Evolutionary conservation across 305 asterid genomes (phyloP).

Genomic region (Rubia balearica): DNA sequence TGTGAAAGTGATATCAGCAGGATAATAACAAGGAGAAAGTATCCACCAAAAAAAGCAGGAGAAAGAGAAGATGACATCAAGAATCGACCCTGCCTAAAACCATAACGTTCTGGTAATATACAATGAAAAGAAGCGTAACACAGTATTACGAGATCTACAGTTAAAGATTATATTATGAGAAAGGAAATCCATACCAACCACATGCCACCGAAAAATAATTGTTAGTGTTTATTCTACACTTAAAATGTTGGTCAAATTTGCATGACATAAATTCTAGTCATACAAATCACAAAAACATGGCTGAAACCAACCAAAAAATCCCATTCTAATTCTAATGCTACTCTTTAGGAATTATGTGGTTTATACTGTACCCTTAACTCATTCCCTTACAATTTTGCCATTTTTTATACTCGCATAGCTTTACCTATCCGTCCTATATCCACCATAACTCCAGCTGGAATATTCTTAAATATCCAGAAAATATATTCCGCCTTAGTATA

Average conservation of each 20-base stretch:
- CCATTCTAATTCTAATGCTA: neutral
- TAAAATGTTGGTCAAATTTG: neutral
- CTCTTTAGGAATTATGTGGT: neutral
- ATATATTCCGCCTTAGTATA: neutral
- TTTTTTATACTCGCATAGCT: neutral
- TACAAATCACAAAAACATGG: neutral
- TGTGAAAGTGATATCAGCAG: neutral
- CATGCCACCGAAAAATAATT: neutral
- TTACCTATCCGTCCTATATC: neutral
- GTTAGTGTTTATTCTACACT: neutral
- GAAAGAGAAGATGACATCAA: neutral
- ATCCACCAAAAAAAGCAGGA: slow-evolving; percentile 1
- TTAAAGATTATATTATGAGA: neutral
- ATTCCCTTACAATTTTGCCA: neutral
- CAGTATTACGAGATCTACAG: neutral
- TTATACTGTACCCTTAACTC: neutral
- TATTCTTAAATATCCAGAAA: neutral
- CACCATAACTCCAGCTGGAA: neutral
- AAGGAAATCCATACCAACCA: neutral
- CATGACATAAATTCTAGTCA: neutral
- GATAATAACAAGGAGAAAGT: neutral
- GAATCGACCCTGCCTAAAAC: neutral
- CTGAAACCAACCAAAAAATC: neutral
- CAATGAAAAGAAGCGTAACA: neutral
- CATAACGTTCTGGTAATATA: neutral